phyloP scores from a whole-genome alignment of 345 rosid genomes.

The Corymbia maculata region DNA sequence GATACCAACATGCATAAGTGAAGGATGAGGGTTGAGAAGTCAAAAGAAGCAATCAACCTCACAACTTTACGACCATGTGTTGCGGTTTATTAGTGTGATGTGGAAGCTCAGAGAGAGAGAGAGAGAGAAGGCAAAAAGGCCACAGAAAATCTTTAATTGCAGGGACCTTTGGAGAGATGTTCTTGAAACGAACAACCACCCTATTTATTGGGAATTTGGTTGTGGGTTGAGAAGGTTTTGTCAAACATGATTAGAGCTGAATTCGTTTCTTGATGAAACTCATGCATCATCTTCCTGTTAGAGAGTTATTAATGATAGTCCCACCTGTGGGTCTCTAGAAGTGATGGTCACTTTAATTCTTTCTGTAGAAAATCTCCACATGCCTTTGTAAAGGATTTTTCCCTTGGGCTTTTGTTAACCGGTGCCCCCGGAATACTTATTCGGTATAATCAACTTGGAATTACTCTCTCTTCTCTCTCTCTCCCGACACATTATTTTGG shows the following conservation, averaged over 20 bases:
- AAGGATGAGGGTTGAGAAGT: not conserved
- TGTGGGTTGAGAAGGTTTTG: slow-evolving; percentile 4
- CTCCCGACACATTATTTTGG: not conserved
- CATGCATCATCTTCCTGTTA: not conserved
- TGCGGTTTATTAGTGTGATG: not conserved
- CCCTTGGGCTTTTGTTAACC: not conserved
- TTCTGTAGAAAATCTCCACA: too few relatives aligned
- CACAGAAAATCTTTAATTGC: not conserved
- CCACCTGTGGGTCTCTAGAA: not conserved
- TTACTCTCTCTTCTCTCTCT: not conserved
- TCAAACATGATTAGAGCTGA: not conserved
- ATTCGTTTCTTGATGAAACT: not conserved
- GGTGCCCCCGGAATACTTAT: not conserved
- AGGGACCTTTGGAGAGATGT: not conserved
- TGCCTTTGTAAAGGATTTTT: too few relatives aligned
- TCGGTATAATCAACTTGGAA: not conserved
- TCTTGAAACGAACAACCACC: slow-evolving; percentile 19
- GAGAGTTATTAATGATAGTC: not conserved
- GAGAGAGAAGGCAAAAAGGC: not conserved
- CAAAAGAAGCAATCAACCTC: not conserved
- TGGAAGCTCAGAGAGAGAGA: not conserved
- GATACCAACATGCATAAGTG: not conserved
- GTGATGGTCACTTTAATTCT: not conserved
- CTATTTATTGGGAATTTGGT: slow-evolving; percentile 15
- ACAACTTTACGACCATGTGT: not conserved